Base-by-base conservation (phyloP, 805 yeast species). In the Candida schatavii region DNA sequence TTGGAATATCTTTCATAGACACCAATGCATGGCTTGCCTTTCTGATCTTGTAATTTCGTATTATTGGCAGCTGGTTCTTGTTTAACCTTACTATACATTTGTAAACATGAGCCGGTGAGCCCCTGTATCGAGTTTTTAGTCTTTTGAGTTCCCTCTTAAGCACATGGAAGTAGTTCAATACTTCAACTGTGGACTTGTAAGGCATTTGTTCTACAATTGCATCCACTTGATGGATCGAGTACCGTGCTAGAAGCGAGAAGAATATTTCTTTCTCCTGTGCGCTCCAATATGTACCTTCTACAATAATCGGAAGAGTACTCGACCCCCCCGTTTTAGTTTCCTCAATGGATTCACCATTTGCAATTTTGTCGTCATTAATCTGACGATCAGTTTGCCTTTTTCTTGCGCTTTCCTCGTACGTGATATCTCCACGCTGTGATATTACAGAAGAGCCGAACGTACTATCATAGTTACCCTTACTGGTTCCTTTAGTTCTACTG, bases 241-340 rank as follows among this genome's bases (percentile, higher is more conserved):
- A 72, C 26, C 81, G 59, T 1, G 75, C 69, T 25, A 81, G 52
- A 18, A 70, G 62, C 17, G 64, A 61, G 54, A 79, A 81, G 54
- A 81, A 81, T 11, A 42, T 30, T 17, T 74, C 75, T 48, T 81
- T 80, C 41, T 81, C 85, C 1, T 43, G 41, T 0, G 52, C 43
- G 1, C 68, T 52, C 86, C 86, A 80, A 15, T 46, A 37, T 4
- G 64, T 51, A 0, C 78, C 77, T 14, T 31, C 27, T 5, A 14
- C 27, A n/a, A 36, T 25, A 9, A 18, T 15, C 23, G 19, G 14
- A 5, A 39, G 3, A 22, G 21, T 13, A 9, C 18, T 18, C 18
- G 35, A 20, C 22, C 35, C 21, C 4, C 5, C 6, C 27, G 10
- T 11, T 23, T 7, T 5, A 13, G n/a, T 23, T 14, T 33, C 36